Evolutionary conservation across 176 grass and related monocot species (phyloP).

Genomic region (Juncus effusus): DNA sequence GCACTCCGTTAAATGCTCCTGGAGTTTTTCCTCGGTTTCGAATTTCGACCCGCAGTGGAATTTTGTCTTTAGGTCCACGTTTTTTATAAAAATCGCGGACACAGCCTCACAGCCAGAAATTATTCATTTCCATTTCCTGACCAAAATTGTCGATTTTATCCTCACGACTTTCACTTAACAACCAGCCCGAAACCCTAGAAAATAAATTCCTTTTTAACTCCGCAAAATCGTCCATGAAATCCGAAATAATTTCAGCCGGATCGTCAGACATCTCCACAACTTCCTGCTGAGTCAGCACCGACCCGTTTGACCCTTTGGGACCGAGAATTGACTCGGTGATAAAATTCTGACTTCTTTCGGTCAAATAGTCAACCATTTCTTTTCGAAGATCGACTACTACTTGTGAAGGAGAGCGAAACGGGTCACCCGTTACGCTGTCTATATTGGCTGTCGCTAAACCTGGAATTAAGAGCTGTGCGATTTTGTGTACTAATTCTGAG

Average conservation of each 20-base stretch:
- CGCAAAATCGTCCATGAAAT: constrained; percentile 79
- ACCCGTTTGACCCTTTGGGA: constrained; percentile 29
- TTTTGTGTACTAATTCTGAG: constrained; percentile 59
- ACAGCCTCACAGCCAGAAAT: constrained; percentile 78
- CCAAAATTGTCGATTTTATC: constrained; percentile 95
- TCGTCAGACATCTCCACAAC: constrained; percentile 59
- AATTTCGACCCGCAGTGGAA: constrained; percentile 75
- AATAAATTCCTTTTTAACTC: constrained; percentile 77
- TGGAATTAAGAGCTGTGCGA: constrained; percentile 57
- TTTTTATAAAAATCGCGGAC: constrained; percentile 55
- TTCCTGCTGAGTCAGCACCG: constrained; percentile 18
- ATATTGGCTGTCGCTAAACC: constrained; percentile 63
- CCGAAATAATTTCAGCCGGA: constrained; percentile 50
- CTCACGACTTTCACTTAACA: constrained; percentile 67
- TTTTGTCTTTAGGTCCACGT: constrained; percentile 67
- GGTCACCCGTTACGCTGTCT: constrained; percentile 59
- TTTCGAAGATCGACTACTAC: constrained; percentile 60
- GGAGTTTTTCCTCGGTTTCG: constrained; percentile 41
- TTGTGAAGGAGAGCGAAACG: constrained; percentile 45
- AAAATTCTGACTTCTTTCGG: constrained; percentile 51
- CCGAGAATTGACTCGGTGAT: constrained; percentile 54
- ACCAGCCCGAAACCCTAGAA: constrained; percentile 74
- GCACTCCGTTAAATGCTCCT: constrained; percentile 47
- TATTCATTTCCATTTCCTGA: constrained; percentile 75
- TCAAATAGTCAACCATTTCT: constrained; percentile 85